A percentile compares a stretch with the other conserved stretches of the same genome.
Conservation (phyloP, 75 land plant genomes). For the Sequoia sempervirens region DNA sequence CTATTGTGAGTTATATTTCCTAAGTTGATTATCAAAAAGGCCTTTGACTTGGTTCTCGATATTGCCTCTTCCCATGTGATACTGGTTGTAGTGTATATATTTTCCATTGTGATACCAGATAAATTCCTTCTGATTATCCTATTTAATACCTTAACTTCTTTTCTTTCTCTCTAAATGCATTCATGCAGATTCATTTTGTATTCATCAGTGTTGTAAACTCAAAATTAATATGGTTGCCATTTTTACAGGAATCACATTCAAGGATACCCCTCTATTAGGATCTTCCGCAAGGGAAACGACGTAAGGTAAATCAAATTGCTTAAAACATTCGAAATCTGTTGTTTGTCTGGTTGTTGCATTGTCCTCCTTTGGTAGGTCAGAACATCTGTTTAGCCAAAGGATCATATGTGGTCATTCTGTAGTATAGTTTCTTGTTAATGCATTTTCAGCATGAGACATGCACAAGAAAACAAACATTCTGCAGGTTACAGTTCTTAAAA, state of each 20-base stretch:
- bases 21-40: background rate
- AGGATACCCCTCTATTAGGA: conserved; percentile 97
- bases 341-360: background rate
- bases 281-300: conserved; percentile 94
- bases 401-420: background rate
- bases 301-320: conserved; percentile 50
- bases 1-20: too few relatives aligned
- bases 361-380: background rate
- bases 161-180: conserved; percentile 1
- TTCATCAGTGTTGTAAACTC: background rate
- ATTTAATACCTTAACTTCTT: background rate
- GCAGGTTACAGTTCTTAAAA: background rate
- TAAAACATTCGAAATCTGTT: background rate
- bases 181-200: background rate
- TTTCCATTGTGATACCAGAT: background rate
- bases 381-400: background rate
- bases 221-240: background rate
- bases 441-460: background rate
- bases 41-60: background rate
- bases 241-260: conserved; percentile 91
- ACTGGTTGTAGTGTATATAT: background rate
- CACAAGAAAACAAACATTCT: background rate
- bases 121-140: background rate
- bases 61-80: background rate
- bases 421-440: background rate